Evolutionary conservation across 177 flowering plant species (phyloP).

Genomic region (Vitis hybrid): DNA sequence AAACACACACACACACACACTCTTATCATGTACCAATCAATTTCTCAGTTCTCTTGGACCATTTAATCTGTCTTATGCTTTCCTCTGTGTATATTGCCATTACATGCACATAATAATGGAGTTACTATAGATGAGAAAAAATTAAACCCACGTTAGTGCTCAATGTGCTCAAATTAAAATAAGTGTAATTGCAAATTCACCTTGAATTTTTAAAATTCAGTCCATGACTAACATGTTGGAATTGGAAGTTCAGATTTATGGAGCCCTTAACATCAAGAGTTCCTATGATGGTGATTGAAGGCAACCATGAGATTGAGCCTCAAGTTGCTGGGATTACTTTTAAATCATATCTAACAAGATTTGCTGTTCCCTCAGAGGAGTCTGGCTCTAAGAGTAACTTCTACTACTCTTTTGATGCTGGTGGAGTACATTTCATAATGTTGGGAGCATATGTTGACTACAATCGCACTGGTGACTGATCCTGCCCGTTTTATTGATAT

Average conservation of each 20-base stretch:
- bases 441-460: constrained; percentile 88
- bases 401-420: constrained; percentile 88
- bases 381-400: constrained; percentile 65
- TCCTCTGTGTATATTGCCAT: too few species aligned
- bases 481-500: background rate
- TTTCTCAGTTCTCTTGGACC: too few species aligned
- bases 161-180: too few species aligned
- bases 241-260: constrained; percentile 64
- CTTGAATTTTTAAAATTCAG: background rate
- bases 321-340: constrained; percentile 70
- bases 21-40: too few species aligned
- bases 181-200: too few species aligned
- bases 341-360: constrained; percentile 63
- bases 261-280: constrained; percentile 74
- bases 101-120: too few species aligned
- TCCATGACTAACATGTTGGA: constrained; percentile 1
- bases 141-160: too few species aligned
- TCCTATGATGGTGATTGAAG: constrained; percentile 95
- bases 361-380: constrained; percentile 83
- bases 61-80: too few species aligned
- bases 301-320: constrained; percentile 95
- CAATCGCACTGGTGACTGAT: constrained; percentile 56
- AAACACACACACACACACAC: too few species aligned
- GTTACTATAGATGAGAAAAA: too few species aligned
- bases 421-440: constrained; percentile 88